Evolutionary conservation across 1,139 yeast species (phyloP).

Genomic region (Saccharomycopsis hybrid): DNA sequence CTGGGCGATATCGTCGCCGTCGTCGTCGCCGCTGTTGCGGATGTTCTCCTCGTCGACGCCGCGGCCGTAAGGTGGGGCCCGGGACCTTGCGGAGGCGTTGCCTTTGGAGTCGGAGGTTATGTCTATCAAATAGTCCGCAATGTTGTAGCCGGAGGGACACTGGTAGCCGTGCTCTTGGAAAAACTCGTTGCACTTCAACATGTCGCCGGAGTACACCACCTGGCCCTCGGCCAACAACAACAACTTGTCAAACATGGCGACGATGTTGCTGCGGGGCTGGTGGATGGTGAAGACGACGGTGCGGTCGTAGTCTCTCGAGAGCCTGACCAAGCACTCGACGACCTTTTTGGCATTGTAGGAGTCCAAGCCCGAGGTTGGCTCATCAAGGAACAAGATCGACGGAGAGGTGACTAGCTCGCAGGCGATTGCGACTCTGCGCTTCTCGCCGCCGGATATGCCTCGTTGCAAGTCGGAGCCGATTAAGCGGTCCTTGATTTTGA

Average conservation of each 20-base stretch:
- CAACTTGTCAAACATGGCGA: conserved; percentile 78
- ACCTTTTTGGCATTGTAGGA: conserved; percentile 91
- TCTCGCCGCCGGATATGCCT: conserved; percentile 94
- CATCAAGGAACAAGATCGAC: conserved; percentile 72
- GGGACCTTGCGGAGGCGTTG: conserved; percentile 17
- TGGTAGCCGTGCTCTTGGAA: conserved; percentile 69
- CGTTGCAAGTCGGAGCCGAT: conserved; percentile 87
- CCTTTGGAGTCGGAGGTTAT: conserved; percentile 61
- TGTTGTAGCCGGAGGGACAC: conserved; percentile 86
- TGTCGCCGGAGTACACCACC: conserved; percentile 80
- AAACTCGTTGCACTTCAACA: conserved; percentile 63
- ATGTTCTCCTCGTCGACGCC: conserved; percentile 18
- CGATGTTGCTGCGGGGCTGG: conserved; percentile 97
- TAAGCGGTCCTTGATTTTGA: conserved; percentile 73
- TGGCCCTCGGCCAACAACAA: conserved; percentile 79
- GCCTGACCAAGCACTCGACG: conserved; percentile 71
- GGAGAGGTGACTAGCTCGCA: conserved; percentile 88
- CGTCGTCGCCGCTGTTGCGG: conserved; percentile 30
- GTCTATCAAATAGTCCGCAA: conserved; percentile 90
- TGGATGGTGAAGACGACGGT: conserved; percentile 91
- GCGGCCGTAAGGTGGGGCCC: conserved; percentile 5
- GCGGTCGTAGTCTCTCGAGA: conserved; percentile 74
- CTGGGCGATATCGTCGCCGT: conserved; percentile 28
- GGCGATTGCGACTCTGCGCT: conserved; percentile 82
- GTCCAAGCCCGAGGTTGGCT: conserved; percentile 93